phyloP scores from a whole-genome alignment of 2,329 filamentous ascomycete genomes.

The Sclerotinia minor region DNA sequence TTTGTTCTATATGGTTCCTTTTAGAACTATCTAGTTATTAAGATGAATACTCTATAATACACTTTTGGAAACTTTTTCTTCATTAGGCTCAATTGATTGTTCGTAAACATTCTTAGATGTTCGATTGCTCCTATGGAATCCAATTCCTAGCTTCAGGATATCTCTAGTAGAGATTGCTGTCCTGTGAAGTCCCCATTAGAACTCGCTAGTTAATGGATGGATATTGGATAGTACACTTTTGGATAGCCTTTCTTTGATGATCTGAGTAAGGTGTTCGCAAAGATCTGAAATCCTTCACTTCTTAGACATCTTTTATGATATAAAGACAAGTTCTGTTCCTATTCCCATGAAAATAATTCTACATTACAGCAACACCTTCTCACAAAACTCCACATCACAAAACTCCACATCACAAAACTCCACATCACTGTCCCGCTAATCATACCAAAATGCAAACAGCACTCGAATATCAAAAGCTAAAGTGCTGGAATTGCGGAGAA shows the following conservation, averaged over 20 bases:
- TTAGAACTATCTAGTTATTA: neutral
- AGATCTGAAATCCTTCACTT: neutral
- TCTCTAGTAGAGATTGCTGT: neutral
- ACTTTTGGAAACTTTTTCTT: neutral
- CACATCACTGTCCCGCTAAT: no score
- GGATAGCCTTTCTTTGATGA: neutral
- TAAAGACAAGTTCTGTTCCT: neutral
- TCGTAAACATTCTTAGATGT: neutral
- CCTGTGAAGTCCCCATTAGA: no score
- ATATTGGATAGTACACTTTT: neutral
- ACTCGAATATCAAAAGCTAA: no score
- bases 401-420: no score
- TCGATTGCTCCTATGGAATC: no score
- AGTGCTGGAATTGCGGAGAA: no score
- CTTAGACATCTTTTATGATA: neutral
- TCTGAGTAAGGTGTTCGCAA: neutral
- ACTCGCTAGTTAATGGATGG: neutral
- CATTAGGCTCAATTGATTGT: neutral
- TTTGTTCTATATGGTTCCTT: neutral
- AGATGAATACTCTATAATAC: neutral
- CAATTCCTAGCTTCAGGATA: no score
- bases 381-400: no score
- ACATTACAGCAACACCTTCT: neutral
- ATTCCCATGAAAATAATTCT: neutral
- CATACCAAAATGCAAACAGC: no score